Conservation (phyloP, 1,284 basidiomycete genomes). For the Xerocomus nothofagi region DNA sequence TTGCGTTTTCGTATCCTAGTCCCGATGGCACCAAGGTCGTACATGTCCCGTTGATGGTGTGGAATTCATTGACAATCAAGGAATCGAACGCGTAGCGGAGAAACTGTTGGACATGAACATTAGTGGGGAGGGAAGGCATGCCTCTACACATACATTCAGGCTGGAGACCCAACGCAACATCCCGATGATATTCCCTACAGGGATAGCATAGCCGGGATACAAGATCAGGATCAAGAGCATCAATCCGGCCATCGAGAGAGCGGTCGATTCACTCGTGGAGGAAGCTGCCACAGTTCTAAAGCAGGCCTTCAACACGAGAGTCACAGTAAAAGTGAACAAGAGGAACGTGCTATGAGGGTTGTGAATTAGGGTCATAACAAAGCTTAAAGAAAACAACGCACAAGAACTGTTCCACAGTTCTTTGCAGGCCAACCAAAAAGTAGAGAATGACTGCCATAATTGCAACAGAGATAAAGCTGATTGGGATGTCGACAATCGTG, state of each 20-base stretch:
- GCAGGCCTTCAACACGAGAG: conserved; percentile 59
- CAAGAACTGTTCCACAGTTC: conserved; percentile 42
- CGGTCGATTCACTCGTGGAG: conserved; percentile 48
- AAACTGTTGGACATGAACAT: conserved; percentile 32
- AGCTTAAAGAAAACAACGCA: conserved; percentile 19
- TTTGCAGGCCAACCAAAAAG: conserved; percentile 51
- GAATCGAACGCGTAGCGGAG: conserved; percentile 52
- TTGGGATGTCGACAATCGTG: conserved; percentile 60
- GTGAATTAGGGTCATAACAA: conserved; percentile 7
- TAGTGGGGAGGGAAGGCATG: no score
- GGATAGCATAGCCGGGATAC: conserved; percentile 39
- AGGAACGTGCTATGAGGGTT: conserved; percentile 44
- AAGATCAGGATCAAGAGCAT: conserved; percentile 43
- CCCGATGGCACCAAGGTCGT: conserved; percentile 49
- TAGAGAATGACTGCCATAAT: conserved; percentile 53
- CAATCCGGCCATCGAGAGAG: conserved; percentile 58
- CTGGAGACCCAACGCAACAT: conserved; percentile 64
- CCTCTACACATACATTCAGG: conserved; percentile 48
- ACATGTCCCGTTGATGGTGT: conserved; percentile 50
- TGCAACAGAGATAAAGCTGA: conserved; percentile 45
- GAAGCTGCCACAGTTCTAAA: conserved; percentile 58
- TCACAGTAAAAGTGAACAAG: conserved; percentile 47
- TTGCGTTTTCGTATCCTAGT: conserved; percentile 53
- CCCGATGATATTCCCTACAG: conserved; percentile 40
- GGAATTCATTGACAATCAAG: conserved; percentile 57